phyloP scores from a whole-genome alignment of 75 land plant species.

The Chamaecyparis obtusa region DNA sequence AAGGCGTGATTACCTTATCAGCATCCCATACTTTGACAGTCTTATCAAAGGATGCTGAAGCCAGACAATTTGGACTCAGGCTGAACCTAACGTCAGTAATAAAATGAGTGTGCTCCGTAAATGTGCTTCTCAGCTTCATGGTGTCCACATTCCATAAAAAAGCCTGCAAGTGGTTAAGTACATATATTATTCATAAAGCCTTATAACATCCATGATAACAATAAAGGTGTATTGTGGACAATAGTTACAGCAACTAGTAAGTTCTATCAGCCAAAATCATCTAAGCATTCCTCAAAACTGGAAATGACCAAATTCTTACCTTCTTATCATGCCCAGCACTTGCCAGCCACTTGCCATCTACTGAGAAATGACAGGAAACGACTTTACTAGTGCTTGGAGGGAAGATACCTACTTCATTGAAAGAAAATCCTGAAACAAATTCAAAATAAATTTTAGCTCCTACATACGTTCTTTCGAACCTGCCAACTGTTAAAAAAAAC shows the following conservation, averaged over 20 bases:
- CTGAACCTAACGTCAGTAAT: slow-evolving; percentile 63
- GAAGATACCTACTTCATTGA: slow-evolving; percentile 47
- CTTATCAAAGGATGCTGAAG: slow-evolving; percentile 68
- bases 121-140: slow-evolving; percentile 27
- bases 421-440: slow-evolving; percentile 53
- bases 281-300: background rate
- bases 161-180: slow-evolving; percentile 31
- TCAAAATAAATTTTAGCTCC: background rate
- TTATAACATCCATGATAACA: background rate
- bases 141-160: slow-evolving; percentile 59
- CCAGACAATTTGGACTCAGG: slow-evolving; percentile 46
- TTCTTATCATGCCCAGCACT: slow-evolving; percentile 89
- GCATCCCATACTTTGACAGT: slow-evolving; percentile 66
- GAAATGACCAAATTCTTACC: slow-evolving; percentile 31
- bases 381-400: slow-evolving; percentile 58
- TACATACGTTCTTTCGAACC: background rate
- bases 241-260: background rate
- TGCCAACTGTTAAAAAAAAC: background rate
- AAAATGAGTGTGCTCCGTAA: slow-evolving; percentile 35
- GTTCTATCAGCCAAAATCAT: background rate
- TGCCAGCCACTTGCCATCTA: slow-evolving; percentile 72
- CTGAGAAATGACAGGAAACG: slow-evolving; percentile 76
- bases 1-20: slow-evolving; percentile 30
- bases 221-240: background rate
- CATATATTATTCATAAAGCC: background rate